Conservation (phyloP, 2,329 filamentous ascomycete species). For the Pyrenophora teres region DNA sequence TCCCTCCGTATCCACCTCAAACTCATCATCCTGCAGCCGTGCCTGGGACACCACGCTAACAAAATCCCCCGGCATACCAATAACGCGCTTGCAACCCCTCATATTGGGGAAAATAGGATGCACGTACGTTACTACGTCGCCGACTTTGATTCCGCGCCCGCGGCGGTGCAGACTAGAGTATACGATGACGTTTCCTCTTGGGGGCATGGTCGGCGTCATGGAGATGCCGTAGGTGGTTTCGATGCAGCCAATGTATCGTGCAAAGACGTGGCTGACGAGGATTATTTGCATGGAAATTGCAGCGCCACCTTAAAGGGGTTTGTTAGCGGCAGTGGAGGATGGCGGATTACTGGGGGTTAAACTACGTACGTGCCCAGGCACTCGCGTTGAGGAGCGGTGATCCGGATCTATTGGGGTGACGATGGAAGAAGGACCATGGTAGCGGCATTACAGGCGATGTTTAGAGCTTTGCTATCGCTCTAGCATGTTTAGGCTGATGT, state of each 20-base stretch:
- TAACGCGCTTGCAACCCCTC: conserved; percentile 76
- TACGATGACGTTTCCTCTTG: conserved; percentile 27
- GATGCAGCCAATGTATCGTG: conserved; percentile 63
- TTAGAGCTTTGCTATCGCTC: conserved; percentile 19
- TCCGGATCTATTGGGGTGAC: conserved; percentile 12
- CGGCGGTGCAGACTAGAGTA: conserved; percentile 37
- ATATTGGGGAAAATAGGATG: conserved; percentile 68
- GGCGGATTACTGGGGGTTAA: background rate
- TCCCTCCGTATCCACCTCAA: conserved; percentile 26
- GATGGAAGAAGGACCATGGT: conserved; percentile 23
- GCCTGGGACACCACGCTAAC: conserved; percentile 68
- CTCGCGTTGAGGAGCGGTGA: conserved; percentile 1
- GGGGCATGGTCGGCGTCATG: conserved; percentile 82
- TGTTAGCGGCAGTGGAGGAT: background rate
- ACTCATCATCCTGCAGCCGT: conserved; percentile 31
- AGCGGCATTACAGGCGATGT: conserved; percentile 23
- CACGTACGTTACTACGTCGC: conserved; percentile 80
- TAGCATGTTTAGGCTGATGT: conserved; percentile 8
- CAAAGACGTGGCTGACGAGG: conserved; percentile 43
- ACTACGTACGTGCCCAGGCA: conserved; percentile 8
- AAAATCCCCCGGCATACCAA: conserved; percentile 66
- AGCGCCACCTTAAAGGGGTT: background rate
- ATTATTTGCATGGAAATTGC: conserved; percentile 9
- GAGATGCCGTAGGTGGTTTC: conserved; percentile 71
- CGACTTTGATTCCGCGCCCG: conserved; percentile 72